phyloP scores from a whole-genome alignment of 768 basidiomycete species.

The Lactarius deliciosus region DNA sequence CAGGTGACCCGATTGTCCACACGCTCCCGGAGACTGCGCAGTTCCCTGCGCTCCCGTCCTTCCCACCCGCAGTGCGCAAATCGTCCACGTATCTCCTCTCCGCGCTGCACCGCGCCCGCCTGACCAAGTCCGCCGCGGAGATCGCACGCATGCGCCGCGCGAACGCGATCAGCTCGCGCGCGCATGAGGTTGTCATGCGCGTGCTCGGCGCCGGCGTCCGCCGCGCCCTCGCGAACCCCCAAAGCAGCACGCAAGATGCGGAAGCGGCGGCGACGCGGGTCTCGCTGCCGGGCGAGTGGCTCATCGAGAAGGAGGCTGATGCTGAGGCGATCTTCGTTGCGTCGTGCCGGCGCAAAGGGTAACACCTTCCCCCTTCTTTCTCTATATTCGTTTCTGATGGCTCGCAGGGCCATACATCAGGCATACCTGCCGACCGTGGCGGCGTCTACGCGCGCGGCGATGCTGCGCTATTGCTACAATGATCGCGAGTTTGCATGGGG shows the following conservation, averaged over 20 bases:
- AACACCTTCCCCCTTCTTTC: neutral
- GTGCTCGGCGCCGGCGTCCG: slow-evolving; percentile 76
- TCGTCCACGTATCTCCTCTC: slow-evolving; percentile 66
- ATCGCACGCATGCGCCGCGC: slow-evolving; percentile 75
- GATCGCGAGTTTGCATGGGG: slow-evolving; percentile 86
- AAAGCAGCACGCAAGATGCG: slow-evolving; percentile 40
- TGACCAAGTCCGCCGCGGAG: slow-evolving; percentile 76
- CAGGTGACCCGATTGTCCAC: slow-evolving; percentile 53
- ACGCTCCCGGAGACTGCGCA: slow-evolving; percentile 54
- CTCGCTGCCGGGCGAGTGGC: slow-evolving; percentile 77
- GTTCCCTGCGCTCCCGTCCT: slow-evolving; percentile 50
- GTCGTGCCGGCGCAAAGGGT: slow-evolving; percentile 87
- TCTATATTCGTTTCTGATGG: slow-evolving; percentile 1
- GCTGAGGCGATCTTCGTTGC: slow-evolving; percentile 94
- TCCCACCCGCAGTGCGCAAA: slow-evolving; percentile 39
- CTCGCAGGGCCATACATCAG: slow-evolving; percentile 70
- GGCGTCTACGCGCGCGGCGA: slow-evolving; percentile 80
- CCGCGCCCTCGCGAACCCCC: slow-evolving; percentile 21
- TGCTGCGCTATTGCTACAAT: slow-evolving; percentile 94
- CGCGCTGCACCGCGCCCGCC: slow-evolving; percentile 80
- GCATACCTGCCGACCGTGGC: slow-evolving; percentile 95
- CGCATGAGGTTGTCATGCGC: slow-evolving; percentile 91
- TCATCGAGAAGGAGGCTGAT: slow-evolving; percentile 89
- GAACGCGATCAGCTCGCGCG: slow-evolving; percentile 82
- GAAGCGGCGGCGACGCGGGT: slow-evolving; percentile 34